Evolutionary conservation across 345 rosid species (phyloP).

Genomic region (Sonneratia alba): DNA sequence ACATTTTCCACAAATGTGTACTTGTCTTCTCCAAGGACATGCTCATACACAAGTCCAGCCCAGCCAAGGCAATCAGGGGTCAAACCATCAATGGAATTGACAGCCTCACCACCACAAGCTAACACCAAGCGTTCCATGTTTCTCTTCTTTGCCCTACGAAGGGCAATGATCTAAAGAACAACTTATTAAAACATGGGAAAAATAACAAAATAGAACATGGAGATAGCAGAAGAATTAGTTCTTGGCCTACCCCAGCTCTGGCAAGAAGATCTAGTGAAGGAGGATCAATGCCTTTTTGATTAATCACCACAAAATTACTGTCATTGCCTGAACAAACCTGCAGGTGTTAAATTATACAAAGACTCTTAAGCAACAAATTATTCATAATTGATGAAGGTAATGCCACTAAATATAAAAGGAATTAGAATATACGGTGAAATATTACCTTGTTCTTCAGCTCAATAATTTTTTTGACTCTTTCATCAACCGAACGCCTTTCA

Average conservation of each 20-base stretch:
- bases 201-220: background rate
- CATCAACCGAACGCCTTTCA: conserved; percentile 84
- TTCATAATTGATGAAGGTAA: background rate
- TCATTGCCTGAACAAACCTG: conserved; percentile 87
- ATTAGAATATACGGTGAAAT: background rate
- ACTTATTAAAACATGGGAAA: background rate
- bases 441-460: conserved; percentile 78
- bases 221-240: background rate
- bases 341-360: conserved; percentile 9
- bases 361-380: background rate
- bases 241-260: conserved; percentile 79
- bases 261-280: conserved; percentile 92
- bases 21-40: conserved; percentile 87
- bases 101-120: conserved; percentile 98
- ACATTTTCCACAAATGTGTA: conserved; percentile 96
- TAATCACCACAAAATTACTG: conserved; percentile 69
- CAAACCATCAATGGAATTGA: conserved; percentile 79
- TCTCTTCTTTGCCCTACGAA: conserved; percentile 96
- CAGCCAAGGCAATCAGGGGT: conserved; percentile 89
- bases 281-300: conserved; percentile 99
- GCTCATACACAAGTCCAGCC: conserved; percentile 98
- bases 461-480: conserved; percentile 73
- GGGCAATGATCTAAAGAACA: conserved; percentile 68
- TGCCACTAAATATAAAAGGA: background rate
- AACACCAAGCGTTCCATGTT: conserved; percentile 94